A percentile compares a stretch with the other conserved stretches of the same genome.
phyloP scores from a whole-genome alignment of 2,329 filamentous ascomycete genomes.

The Didymella arachidicola region DNA sequence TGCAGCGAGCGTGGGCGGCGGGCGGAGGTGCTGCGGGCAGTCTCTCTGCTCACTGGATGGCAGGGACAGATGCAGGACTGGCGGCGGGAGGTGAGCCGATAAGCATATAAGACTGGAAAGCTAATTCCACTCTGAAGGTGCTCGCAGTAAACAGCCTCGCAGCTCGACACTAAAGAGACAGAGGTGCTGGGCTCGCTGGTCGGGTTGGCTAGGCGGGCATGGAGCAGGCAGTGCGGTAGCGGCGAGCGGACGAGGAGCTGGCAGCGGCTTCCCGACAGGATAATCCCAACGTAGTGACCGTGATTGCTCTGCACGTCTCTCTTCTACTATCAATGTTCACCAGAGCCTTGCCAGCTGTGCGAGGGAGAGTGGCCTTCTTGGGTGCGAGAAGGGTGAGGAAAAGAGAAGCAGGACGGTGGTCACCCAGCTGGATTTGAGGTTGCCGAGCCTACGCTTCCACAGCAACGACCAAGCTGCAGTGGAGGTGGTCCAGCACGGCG shows the following conservation, averaged over 20 bases:
- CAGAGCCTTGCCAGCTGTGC: constrained; percentile 21
- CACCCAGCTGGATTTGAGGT: constrained; percentile 50
- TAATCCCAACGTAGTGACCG: constrained; percentile 37
- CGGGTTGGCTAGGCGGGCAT: constrained; percentile 28
- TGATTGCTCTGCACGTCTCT: constrained; percentile 20
- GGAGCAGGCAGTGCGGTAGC: constrained; percentile 34
- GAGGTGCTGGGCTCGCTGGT: constrained; percentile 20
- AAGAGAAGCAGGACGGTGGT: constrained; percentile 37
- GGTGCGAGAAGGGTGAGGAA: constrained; percentile 51
- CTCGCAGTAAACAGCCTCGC: constrained; percentile 38
- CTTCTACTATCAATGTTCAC: constrained; percentile 22
- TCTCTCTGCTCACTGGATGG: constrained; percentile 30
- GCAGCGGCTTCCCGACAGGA: constrained; percentile 31
- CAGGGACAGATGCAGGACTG: constrained; percentile 29
- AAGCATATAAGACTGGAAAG: constrained; percentile 52
- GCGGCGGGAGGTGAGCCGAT: constrained; percentile 33
- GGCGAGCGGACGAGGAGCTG: constrained; percentile 16
- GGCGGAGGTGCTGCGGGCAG: constrained; percentile 23
- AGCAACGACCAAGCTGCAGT: constrained; percentile 32
- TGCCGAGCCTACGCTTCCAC: constrained; percentile 37
- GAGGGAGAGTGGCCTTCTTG: constrained; percentile 47
- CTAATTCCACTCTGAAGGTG: constrained; percentile 53
- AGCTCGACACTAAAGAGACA: constrained; percentile 21
- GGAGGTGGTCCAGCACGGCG: constrained; percentile 34
- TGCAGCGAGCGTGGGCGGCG: constrained; percentile 37